phyloP scores from a whole-genome alignment of 139 green algal genomes.

The Chlamydomonas sp. region DNA sequence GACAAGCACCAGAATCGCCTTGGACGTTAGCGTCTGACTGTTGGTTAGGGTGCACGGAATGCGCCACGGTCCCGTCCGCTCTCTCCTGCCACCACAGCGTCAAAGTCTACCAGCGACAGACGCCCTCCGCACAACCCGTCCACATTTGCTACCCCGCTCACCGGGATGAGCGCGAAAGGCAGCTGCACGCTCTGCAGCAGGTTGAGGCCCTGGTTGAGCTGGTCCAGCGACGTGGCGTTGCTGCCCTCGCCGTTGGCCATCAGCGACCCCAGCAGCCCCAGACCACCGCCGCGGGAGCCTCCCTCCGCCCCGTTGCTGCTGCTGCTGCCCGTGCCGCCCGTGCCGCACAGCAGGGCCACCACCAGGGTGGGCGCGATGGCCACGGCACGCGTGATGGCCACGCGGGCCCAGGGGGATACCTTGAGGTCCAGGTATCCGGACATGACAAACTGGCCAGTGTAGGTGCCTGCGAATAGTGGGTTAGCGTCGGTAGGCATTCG shows the following conservation, averaged over 20 bases:
- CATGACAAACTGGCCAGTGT: slow-evolving; percentile 88
- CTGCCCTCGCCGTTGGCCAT: neutral
- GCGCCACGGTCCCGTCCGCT: neutral
- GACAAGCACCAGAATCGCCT: neutral
- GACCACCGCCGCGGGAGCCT: neutral
- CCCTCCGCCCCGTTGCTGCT: neutral
- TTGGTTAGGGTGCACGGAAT: neutral
- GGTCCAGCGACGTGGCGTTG: slow-evolving; percentile 43
- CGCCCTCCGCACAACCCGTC: neutral
- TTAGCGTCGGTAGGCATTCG: too few relatives aligned
- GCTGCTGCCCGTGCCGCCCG: slow-evolving; percentile 7
- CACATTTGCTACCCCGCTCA: slow-evolving; percentile 1
- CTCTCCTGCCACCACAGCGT: neutral
- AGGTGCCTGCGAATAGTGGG: slow-evolving; percentile 56
- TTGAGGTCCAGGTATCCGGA: slow-evolving; percentile 44
- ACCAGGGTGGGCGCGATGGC: slow-evolving; percentile 70
- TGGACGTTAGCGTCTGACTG: neutral
- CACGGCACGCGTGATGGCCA: slow-evolving; percentile 62
- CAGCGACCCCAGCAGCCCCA: neutral
- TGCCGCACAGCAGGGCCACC: slow-evolving; percentile 51
- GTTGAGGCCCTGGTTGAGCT: slow-evolving; percentile 68
- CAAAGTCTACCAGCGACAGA: neutral
- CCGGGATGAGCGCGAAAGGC: slow-evolving; percentile 71
- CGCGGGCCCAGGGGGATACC: slow-evolving; percentile 57
- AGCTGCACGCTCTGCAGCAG: slow-evolving; percentile 70